phyloP scores from a whole-genome alignment of 441 rosid species.

The Mallotus japonicus region DNA sequence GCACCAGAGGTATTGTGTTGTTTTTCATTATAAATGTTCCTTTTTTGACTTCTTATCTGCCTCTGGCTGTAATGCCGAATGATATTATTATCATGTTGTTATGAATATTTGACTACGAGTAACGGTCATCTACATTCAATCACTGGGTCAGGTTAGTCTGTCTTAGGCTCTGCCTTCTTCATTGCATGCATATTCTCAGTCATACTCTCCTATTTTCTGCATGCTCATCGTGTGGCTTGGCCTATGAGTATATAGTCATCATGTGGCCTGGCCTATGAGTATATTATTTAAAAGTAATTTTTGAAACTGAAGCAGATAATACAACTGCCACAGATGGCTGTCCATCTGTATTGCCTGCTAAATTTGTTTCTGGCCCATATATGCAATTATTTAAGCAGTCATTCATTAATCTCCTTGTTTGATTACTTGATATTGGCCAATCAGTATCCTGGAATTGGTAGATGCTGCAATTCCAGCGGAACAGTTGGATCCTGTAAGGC shows the following conservation, averaged over 20 bases:
- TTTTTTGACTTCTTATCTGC: not conserved
- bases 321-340: not conserved
- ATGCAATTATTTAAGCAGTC: not conserved
- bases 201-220: too few species aligned
- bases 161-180: not conserved
- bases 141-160: not conserved
- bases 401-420: slow-evolving; percentile 12
- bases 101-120: not conserved
- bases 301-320: not conserved
- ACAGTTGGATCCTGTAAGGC: slow-evolving; percentile 61
- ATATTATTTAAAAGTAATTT: not conserved
- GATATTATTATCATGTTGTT: not conserved
- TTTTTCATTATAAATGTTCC: too few species aligned
- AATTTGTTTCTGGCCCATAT: not conserved
- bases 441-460: slow-evolving; percentile 85
- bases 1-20: slow-evolving; percentile 64
- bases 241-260: not conserved
- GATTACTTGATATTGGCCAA: slow-evolving; percentile 24
- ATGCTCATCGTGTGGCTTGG: too few species aligned
- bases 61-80: not conserved
- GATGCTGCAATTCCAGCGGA: slow-evolving; percentile 90
- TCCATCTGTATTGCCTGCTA: slow-evolving; percentile 1
- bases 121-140: not conserved
- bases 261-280: not conserved
- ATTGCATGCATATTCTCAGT: not conserved